Conservation (phyloP, 495 filamentous ascomycete genomes). For the Neurospora intermedia region DNA sequence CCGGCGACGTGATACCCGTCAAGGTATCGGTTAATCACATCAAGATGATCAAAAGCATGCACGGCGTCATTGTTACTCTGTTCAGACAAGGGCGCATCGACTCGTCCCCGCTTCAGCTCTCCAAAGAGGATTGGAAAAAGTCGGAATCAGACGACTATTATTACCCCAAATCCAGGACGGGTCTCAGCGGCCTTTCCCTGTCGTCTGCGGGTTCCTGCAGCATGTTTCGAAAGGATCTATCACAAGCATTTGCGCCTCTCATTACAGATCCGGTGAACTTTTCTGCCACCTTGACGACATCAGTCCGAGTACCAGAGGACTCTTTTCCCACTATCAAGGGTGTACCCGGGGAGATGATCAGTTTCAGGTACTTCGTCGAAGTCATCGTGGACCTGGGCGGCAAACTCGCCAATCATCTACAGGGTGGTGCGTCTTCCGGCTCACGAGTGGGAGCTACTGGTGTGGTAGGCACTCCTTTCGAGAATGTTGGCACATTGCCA, state of each 20-base stretch:
- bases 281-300: constrained; percentile 63
- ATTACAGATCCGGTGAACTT: constrained; percentile 75
- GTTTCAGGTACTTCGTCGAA: constrained; percentile 87
- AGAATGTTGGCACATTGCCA: constrained; percentile 24
- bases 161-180: constrained; percentile 61
- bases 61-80: constrained; percentile 85
- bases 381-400: constrained; percentile 86
- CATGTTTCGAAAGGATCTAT: constrained; percentile 85
- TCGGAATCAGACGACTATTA: constrained; percentile 48
- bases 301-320: constrained; percentile 78
- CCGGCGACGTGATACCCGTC: constrained; percentile 73
- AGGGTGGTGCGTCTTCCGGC: constrained; percentile 31
- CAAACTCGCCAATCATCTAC: constrained; percentile 53
- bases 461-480: constrained; percentile 17
- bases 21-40: constrained; percentile 75
- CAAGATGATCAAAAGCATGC: constrained; percentile 76
- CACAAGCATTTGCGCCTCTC: constrained; percentile 75
- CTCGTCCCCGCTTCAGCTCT: constrained; percentile 51
- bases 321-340: constrained; percentile 84
- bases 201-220: constrained; percentile 73
- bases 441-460: constrained; percentile 5
- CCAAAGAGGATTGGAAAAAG: constrained; percentile 53
- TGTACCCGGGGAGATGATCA: constrained; percentile 84
- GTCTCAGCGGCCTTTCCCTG: constrained; percentile 70
- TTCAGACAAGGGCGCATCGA: constrained; percentile 91